phyloP scores from a whole-genome alignment of 2,329 filamentous ascomycete species.

The Clarireedia paspali region DNA sequence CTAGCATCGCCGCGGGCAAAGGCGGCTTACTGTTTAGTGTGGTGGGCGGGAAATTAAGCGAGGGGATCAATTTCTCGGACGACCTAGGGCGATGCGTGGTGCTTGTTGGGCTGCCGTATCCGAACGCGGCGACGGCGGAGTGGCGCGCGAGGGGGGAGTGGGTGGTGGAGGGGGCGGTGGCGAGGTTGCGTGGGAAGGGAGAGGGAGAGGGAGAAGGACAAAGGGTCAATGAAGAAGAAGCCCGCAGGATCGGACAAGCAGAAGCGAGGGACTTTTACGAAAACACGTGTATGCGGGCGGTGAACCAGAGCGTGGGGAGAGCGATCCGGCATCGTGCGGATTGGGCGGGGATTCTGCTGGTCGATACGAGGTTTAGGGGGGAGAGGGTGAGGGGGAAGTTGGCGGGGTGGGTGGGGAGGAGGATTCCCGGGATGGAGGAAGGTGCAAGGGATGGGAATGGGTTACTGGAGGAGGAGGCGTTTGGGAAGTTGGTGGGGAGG shows the following conservation, averaged over 20 bases:
- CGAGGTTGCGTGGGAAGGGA: background rate
- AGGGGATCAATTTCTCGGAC: constrained; percentile 98
- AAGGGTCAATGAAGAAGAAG: constrained; percentile 30
- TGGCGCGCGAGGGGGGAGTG: constrained; percentile 92
- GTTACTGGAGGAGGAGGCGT: constrained; percentile 37
- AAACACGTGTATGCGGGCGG: constrained; percentile 91
- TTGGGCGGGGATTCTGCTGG: constrained; percentile 82
- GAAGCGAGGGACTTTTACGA: constrained; percentile 77
- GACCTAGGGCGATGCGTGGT: constrained; percentile 79
- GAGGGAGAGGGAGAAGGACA: constrained; percentile 8
- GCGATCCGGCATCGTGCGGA: constrained; percentile 84
- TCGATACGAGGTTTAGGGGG: constrained; percentile 73
- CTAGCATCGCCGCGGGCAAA: constrained; percentile 51
- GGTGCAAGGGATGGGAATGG: constrained; percentile 30
- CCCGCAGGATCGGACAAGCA: constrained; percentile 37
- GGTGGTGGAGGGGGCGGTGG: constrained; percentile 54
- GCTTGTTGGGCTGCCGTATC: constrained; percentile 88
- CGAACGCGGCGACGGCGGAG: constrained; percentile 80
- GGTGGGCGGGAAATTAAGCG: constrained; percentile 88
- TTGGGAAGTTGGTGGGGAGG: constrained; percentile 49
- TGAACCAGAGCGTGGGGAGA: constrained; percentile 92
- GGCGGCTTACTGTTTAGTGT: constrained; percentile 84
- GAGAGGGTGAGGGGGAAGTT: constrained; percentile 70
- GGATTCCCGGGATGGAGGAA: constrained; percentile 35
- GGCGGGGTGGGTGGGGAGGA: constrained; percentile 79